Base-by-base conservation (phyloP, 176 grass and related monocot genomes). In the Lolium rigidum region DNA sequence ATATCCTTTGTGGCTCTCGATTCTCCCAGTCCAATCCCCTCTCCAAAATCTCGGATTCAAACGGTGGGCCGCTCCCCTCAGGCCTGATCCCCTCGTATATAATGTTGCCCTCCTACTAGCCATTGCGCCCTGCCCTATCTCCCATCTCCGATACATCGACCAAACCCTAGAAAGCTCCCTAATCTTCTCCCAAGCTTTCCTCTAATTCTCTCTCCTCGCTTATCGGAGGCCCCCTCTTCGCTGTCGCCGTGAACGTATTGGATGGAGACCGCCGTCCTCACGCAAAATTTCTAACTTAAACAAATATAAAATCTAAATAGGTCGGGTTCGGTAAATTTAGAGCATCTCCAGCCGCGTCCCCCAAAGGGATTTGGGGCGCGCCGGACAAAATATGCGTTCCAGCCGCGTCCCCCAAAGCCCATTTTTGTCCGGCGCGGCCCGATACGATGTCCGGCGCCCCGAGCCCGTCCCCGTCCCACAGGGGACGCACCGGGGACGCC, bases 241-340 rank as follows among this genome's bases (percentile, higher is more conserved):
- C 70, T 25, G 21, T 16, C 28, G 5, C 52, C 54, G 63, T 46
- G 78, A 75, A 12, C 56, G 8, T 25, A 58, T n/a, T 9, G 20
- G 24, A 87, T 87, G 85, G 85, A 90, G 51, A 70, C 71, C 8
- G 81, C 76, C n/a, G 69, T 76, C 3, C 70, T 37, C 52, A 28
- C 6, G 5, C 85, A n/a, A n/a, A n/a, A n/a, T n/a, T n/a, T n/a
- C n/a, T n/a, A n/a, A n/a, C n/a, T n/a, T n/a, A n/a, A n/a, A n/a
- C n/a, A n/a, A n/a, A n/a, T n/a, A n/a, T n/a, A n/a, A n/a, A n/a
- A n/a, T n/a, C n/a, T n/a, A n/a, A n/a, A n/a, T n/a, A n/a, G n/a
- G n/a, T n/a, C n/a, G n/a, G n/a, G n/a, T n/a, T n/a, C n/a, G n/a
- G n/a, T n/a, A n/a, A n/a, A n/a, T n/a, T n/a, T n/a, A n/a, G n/a